Base-by-base conservation (phyloP, 257 asterid species). In the Avicennia marina region DNA sequence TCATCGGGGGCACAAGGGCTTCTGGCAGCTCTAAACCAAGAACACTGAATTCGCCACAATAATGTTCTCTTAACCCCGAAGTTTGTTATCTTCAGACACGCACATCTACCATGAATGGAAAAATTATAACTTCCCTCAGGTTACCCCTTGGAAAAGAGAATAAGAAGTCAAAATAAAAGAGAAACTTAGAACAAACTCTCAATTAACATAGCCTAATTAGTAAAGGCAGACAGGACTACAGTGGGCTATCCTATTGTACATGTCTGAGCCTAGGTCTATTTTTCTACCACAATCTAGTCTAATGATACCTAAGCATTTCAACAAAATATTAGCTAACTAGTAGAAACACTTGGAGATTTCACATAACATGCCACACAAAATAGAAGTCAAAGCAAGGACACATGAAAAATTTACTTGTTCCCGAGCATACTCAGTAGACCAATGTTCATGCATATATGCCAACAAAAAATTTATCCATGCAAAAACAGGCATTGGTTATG, bases 11-110 rank as follows among this genome's bases (percentile, higher is more conserved):
- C 38, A 22, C 13, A 18, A 24, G n/a, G 21, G 11, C 44, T 53
- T 64, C 56, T 31, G 31, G 63, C 13, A 43, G 13, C 54, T 44
- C 18, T 45, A 53, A n/a, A 40, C 40, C 52, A 54, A 16, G 25
- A 34, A 13, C 4, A 26, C 21, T 22, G 7, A 24, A 32, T 26
- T 47, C 26, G 8, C 47, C 45, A 25, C 50, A 26, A n/a, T 12
- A 17, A 17, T 56, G 40, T 39, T 48, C 41, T 21, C 9, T 26
- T 1, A 39, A 49, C 33, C 24, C n/a, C 11, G 25, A 2, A 63
- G n/a, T 51, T 44, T 21, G 57, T 47, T 20, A 43, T 42, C 34
- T 40, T 4, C 26, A 53, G 21, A 55, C 20, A 42, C 3, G 25
- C 10, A 32, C 13, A 13, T 11, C 17, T 31, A 34, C 7, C n/a